Base-by-base conservation (phyloP, 805 yeast genomes). In the Ogataea parapolymorpha region DNA sequence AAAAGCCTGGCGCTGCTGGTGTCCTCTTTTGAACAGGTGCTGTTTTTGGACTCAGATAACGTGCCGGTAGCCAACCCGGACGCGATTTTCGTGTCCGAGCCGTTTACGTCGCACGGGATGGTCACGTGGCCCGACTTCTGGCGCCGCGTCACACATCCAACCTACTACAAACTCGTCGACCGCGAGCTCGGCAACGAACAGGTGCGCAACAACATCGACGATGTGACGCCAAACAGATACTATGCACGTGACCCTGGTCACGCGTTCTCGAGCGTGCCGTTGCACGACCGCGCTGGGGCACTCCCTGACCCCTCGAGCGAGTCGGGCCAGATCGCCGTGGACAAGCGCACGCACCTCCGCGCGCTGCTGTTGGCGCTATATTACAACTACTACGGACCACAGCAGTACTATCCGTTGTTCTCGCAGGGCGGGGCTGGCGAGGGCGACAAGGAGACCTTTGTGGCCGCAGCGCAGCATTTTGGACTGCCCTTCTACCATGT, bases 41-140 rank as follows among this genome's bases (percentile, higher is more conserved):
- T 76, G 32, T 58, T 76, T 24, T 56, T 76, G 41, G 82, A 77
- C 48, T 67, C 78, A 35, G 82, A 77, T 52, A 76, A 76, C 45
- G 63, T 73, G 14, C 72, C 77, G 0, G 70, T 74, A 10, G 62
- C 63, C 30, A 62, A 68, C 11, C 79, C 80, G 0, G 80, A 74
- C 49, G 52, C 59, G 9, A 56, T 85, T 8, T 82, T 87, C 55
- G 59, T 62, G 2, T 54, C 68, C 7, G 78, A 79, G 36, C 82
- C 87, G 1, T 86, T 75, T 61, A 48, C 45, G 5, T 56, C 68
- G 6, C 61, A 67, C 32, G 81, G 84, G 35, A 56, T 78, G 50
- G 62, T 80, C 7, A 51, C 77, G 24, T 76, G 81, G 81, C 82
- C 82, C 2, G 82, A 76, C 53, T 76, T 74, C 51, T 76, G 82